Evolutionary conservation across 2,329 filamentous ascomycete species (phyloP), one percentile per base, ranked within the genome.

Genomic region (Diaporthe ilicicola): DNA sequence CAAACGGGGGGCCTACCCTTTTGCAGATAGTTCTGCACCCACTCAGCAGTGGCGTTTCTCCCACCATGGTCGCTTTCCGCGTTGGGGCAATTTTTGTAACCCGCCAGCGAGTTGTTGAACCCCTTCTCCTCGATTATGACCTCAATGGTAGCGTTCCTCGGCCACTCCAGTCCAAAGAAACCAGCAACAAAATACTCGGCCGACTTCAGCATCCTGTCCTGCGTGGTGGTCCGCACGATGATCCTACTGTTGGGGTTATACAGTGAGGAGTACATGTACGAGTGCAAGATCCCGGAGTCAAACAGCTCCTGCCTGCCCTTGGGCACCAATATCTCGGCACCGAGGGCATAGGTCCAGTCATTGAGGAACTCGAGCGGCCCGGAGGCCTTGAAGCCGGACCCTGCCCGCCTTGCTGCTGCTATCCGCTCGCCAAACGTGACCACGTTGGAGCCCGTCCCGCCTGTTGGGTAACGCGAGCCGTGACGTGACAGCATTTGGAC

Each of bases 181-280:
- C 93, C 93, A 7, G 92, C 91, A 77, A 94, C 82, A 80, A 94
- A 94, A 79, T 94, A 92, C 79, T 94, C 92, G 3, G 92, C 92
- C 48, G 88, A 91, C 78, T 94, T 91, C 27, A 92, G 83, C 92
- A 94, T 94, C 29, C 93, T 89, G 77, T 93, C 90, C 78, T 94
- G 91, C 1, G 92, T 93, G 67, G 92, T 94, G 1, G 92, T 93
- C 34, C 92, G 86, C 19, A 90, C 91, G 70, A 94, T 88, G 72
- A 94, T 90, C 81, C 93, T 94, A 80, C 86, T 91, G 69, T 88
- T 87, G 6, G 92, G 89, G 75, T 94, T 91, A 76, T 93, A 94
- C 27, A 94, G 82, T 72, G 88, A 86, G 8, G 88, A 89, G 76
- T 94, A 94, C 82, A 91, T 89, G 80, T 94, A 94, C 74, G 90